These are phyloP conservation scores for Alloteropsis semialata DNA, from an alignment of 176 grass and related monocot species.

Conservation along the genomic window DNA sequence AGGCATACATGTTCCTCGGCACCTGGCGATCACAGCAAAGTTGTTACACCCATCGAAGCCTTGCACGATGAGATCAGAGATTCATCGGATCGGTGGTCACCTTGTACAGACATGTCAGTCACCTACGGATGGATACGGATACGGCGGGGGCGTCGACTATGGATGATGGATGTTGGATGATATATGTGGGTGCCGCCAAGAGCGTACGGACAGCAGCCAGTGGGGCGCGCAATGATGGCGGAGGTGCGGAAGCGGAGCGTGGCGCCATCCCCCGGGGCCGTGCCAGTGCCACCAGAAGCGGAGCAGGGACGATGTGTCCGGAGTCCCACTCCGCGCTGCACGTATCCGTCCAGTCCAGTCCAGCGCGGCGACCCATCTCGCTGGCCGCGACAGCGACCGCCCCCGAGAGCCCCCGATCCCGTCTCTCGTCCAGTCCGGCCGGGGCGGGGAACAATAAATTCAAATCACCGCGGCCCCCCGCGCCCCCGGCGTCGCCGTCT, in stretches of 20 bases:
- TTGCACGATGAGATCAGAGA: too few relatives aligned
- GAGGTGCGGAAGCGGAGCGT: background rate
- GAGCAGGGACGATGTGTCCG: slow-evolving; percentile 1
- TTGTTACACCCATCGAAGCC: too few relatives aligned
- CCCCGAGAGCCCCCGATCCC: background rate
- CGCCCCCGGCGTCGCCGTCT: background rate
- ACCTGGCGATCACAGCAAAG: background rate
- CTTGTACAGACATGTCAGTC: too few relatives aligned
- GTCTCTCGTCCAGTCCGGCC: background rate
- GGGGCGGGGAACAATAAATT: slow-evolving; percentile 6
- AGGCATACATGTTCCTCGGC: background rate
- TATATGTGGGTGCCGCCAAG: background rate
- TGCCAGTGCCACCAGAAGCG: background rate
- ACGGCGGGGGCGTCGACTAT: background rate
- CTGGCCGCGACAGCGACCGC: slow-evolving; percentile 36
- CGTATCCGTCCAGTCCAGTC: background rate
- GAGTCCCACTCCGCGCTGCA: background rate
- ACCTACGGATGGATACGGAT: background rate
- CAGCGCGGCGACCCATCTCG: background rate
- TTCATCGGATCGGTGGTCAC: too few relatives aligned
- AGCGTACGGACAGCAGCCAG: slow-evolving; percentile 27
- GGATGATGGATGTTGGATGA: too few relatives aligned
- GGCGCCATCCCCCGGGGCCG: background rate
- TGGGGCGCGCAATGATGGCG: slow-evolving; percentile 20
- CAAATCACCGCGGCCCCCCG: background rate